Percentiles rank a stretch among this genome's conserved stretches.
These are phyloP conservation scores for Juglanconis juglandina DNA, from an alignment of 2,329 filamentous ascomycete species.

Conservation along the genomic window DNA sequence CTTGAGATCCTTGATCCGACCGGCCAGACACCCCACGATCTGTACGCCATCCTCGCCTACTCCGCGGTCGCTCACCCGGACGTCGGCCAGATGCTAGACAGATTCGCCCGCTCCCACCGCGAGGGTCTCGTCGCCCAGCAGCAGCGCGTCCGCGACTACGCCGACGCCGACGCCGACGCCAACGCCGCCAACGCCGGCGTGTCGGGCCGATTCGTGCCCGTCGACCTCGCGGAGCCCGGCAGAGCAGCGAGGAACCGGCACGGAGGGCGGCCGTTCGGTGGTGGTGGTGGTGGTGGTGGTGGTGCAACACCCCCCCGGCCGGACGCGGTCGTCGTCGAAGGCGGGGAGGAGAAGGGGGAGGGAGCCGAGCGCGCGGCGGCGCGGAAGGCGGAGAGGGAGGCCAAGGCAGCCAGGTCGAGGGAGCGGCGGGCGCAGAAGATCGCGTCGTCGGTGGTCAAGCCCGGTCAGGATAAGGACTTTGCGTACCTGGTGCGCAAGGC, in stretches of 20 bases:
- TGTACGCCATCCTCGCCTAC: slow-evolving; percentile 7
- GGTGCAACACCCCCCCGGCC: neutral
- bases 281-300: no score
- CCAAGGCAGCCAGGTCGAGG: neutral
- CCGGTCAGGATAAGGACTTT: slow-evolving; percentile 4
- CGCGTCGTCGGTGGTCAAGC: neutral
- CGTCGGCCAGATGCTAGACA: slow-evolving; percentile 13
- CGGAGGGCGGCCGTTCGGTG: neutral
- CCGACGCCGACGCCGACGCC: neutral
- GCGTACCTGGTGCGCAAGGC: slow-evolving; percentile 3
- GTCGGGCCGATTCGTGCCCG: neutral
- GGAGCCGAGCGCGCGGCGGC: neutral
- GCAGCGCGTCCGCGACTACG: neutral
- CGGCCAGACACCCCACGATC: slow-evolving; percentile 5
- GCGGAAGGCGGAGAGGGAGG: neutral
- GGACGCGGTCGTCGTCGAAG: neutral
- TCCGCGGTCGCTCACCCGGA: slow-evolving; percentile 11
- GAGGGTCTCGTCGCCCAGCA: neutral
- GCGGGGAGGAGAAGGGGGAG: neutral
- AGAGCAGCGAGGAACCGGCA: neutral
- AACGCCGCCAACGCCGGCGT: neutral
- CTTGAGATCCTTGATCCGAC: slow-evolving; percentile 5
- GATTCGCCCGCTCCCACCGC: slow-evolving; percentile 1
- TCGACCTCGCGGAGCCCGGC: neutral
- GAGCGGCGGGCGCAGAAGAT: neutral